Conservation (phyloP, 2,329 filamentous ascomycete genomes). For the Balansia obtecta region DNA sequence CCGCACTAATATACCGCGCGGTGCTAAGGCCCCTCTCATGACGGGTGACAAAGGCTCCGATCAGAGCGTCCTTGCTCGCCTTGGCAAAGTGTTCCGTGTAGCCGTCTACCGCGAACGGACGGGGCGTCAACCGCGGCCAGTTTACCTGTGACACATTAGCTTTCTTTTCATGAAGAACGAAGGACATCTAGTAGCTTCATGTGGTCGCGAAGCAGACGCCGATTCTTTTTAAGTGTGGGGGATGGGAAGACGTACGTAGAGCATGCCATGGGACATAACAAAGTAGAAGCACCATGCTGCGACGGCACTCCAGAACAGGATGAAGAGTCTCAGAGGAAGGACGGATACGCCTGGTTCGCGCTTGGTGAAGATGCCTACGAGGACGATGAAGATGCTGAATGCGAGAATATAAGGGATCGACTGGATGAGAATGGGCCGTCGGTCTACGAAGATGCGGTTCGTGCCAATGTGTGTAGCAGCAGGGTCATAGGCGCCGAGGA, state of each 20-base stretch:
- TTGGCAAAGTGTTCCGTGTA: conserved; percentile 78
- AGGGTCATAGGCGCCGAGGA: conserved; percentile 76
- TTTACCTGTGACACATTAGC: conserved; percentile 54
- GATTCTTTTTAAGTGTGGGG: neutral
- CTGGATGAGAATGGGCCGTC: conserved; percentile 77
- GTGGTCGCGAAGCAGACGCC: too few species aligned
- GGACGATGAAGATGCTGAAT: conserved; percentile 72
- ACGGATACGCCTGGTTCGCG: conserved; percentile 59
- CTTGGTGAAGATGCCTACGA: conserved; percentile 62
- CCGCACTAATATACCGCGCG: conserved; percentile 68
- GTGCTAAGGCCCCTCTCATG: conserved; percentile 80
- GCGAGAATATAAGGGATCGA: conserved; percentile 85
- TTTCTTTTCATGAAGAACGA: neutral
- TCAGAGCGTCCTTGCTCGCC: conserved; percentile 68
- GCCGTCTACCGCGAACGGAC: conserved; percentile 74
- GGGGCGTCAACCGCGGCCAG: conserved; percentile 93
- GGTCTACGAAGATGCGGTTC: conserved; percentile 68
- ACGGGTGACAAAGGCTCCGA: conserved; percentile 55
- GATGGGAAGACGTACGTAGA: conserved; percentile 61
- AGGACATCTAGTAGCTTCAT: too few species aligned
- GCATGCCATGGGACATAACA: conserved; percentile 72
- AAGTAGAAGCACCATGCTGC: conserved; percentile 64
- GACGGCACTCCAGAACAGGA: conserved; percentile 63
- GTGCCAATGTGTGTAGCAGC: conserved; percentile 58
- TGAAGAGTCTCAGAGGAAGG: conserved; percentile 73